These are phyloP conservation scores for Kodamaea fukazawae DNA, from an alignment of 805 yeast species.

Conservation along the genomic window DNA sequence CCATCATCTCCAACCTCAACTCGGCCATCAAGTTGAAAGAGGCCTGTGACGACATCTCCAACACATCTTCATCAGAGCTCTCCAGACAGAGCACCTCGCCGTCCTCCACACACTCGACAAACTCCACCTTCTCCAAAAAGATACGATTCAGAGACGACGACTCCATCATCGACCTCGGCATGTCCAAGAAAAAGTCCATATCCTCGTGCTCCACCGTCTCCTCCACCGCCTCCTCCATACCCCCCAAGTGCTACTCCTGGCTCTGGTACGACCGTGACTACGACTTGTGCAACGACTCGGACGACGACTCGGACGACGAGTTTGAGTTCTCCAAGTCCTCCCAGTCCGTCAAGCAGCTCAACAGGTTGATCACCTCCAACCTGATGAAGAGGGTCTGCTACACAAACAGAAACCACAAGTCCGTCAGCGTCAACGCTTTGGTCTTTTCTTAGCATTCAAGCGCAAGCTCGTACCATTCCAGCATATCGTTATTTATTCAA, in stretches of 20 bases:
- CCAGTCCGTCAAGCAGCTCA: conserved; percentile 24
- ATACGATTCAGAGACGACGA: conserved; percentile 18
- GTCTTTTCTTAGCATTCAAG: conserved; percentile 10
- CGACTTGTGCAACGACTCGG: conserved; percentile 19
- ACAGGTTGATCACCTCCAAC: conserved; percentile 16
- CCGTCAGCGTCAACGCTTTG: conserved; percentile 16
- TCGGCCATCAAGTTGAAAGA: not conserved
- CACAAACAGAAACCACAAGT: conserved; percentile 18
- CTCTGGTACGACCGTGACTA: conserved; percentile 32
- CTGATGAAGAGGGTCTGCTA: conserved; percentile 23
- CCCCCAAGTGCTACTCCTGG: conserved; percentile 22
- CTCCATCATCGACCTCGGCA: conserved; percentile 15
- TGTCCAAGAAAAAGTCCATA: not conserved
- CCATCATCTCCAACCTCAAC: conserved; percentile 15
- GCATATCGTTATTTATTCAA: no score
- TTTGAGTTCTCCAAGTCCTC: conserved; percentile 5
- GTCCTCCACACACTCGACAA: conserved; percentile 10
- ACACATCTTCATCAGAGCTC: not conserved
- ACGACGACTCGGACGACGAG: conserved; percentile 15
- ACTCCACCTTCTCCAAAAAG: conserved; percentile 10
- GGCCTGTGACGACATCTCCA: not conserved
- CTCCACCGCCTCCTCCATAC: not conserved
- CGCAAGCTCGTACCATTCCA: no score
- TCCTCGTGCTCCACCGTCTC: conserved; percentile 1
- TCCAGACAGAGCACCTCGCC: conserved; percentile 5